Conservation (phyloP, 176 grass and related monocot genomes). For the Bolboschoenus planiculmis region DNA sequence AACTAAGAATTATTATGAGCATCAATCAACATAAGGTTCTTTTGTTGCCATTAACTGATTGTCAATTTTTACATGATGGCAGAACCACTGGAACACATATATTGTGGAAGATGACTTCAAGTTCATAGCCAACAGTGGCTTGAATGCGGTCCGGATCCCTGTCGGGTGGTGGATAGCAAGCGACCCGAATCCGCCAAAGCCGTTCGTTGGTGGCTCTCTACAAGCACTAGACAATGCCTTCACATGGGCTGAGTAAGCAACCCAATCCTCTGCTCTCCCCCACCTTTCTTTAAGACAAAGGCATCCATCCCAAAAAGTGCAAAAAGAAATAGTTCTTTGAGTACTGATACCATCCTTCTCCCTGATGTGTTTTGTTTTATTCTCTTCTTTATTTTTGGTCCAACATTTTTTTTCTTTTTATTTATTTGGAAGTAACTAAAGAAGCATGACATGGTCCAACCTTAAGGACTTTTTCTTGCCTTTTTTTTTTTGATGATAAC, state of each 20-base stretch:
- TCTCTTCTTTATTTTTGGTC: not conserved
- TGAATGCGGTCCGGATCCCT: slow-evolving; percentile 52
- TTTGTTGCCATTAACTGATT: not conserved
- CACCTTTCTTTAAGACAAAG: not conserved
- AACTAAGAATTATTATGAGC: not conserved
- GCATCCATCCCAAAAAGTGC: not conserved
- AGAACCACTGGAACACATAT: slow-evolving; percentile 45
- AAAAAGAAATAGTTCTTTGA: not conserved
- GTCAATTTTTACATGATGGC: not conserved
- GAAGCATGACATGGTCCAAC: not conserved
- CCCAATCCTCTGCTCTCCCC: not conserved
- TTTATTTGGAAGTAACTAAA: not conserved
- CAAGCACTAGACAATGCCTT: slow-evolving; percentile 43
- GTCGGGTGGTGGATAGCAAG: slow-evolving; percentile 59
- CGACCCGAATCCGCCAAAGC: slow-evolving; percentile 8
- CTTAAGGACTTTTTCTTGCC: too few species aligned
- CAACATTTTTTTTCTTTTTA: too few species aligned
- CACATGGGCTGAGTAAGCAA: slow-evolving; percentile 47
- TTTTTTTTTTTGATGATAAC: too few species aligned
- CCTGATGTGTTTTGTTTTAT: not conserved
- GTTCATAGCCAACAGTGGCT: slow-evolving; percentile 32
- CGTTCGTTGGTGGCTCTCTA: slow-evolving; percentile 39
- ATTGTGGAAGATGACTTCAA: slow-evolving; percentile 46
- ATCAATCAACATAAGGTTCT: not conserved
- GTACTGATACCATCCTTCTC: not conserved